Conservation (phyloP, 345 rosid genomes). For the Populus nigra region DNA sequence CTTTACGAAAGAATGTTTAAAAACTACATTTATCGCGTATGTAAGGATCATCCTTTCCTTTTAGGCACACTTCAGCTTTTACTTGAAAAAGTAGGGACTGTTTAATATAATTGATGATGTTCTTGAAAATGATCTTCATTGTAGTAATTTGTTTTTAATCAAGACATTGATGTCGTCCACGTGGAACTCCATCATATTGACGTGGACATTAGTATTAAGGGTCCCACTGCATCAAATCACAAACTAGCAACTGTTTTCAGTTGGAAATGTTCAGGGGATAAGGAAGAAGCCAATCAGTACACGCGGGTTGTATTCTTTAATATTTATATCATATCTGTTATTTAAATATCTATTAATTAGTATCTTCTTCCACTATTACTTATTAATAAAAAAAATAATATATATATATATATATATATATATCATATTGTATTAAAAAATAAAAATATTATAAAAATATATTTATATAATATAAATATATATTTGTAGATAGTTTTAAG, state of each 20-base stretch:
- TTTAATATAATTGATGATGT: neutral
- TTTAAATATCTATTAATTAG: too few species aligned
- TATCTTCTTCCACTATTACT: too few species aligned
- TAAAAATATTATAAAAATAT: too few species aligned
- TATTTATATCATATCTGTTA: too few species aligned
- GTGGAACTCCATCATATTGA: conserved; percentile 36
- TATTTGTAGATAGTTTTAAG: too few species aligned
- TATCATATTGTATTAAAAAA: too few species aligned
- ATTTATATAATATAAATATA: too few species aligned
- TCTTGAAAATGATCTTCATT: neutral
- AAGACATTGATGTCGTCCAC: conserved; percentile 13
- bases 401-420: too few species aligned
- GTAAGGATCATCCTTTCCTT: neutral
- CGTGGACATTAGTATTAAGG: conserved; percentile 31
- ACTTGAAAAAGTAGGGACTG: neutral
- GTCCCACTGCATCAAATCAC: conserved; percentile 14
- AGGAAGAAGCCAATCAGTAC: too few species aligned
- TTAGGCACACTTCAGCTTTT: neutral
- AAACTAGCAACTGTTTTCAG: conserved; percentile 15
- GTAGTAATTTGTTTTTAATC: neutral
- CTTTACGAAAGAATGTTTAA: neutral
- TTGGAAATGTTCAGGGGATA: neutral
- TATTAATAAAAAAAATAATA: too few species aligned
- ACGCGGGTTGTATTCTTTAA: too few species aligned
- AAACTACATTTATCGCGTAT: neutral